Evolutionary conservation across 495 filamentous ascomycete genomes (phyloP), one percentile per base, ranked within the genome.

Genomic region (Diplogelasinospora grovesii): DNA sequence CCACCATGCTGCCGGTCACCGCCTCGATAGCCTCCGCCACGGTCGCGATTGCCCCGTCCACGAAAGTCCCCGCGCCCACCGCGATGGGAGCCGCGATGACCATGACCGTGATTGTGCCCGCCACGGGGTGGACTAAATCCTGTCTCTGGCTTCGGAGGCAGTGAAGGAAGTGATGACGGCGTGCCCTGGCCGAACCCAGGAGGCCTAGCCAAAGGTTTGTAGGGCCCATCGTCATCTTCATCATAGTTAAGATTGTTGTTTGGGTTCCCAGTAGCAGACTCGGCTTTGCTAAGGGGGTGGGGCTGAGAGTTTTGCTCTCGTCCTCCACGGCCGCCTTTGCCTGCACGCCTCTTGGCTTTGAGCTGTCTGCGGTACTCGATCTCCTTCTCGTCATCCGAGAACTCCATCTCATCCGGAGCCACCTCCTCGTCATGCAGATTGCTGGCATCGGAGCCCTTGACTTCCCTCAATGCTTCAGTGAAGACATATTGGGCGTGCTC

Each of bases 341-440:
- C 49, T 29, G 61, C 57, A 60, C 73, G 73, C 73, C 57, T 81
- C 61, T 84, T 85, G 46, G 75, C 55, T 52, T 79, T 84, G 3
- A 67, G 50, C 49, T 64, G 51, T 35, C 69, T 65, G 67, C 83
- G 93, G 56, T 86, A 76, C 50, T 89, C 86, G 5, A 80, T 81
- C 59, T 97, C 92, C 15, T 83, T 83, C 64, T 97, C 92, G 47
- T 98, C 92, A 48, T 97, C 92, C 0, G 89, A 95, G 53, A 96
- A 97, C 52, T 96, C 92, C 22, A 86, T 72, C 54, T 96, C 89
- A 11, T 88, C 82, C 18, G 82, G 83, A 2, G 63, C 75, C n/a
- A 87, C 70, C 62, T 96, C 90, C 54, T 98, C 92, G 49, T 98
- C 92, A 56, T 93, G 80, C 39, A 93, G 68, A 53, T 96, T 95